phyloP scores from a whole-genome alignment of 2,329 filamentous ascomycete species.

The Purpureocillium lavendulum region DNA sequence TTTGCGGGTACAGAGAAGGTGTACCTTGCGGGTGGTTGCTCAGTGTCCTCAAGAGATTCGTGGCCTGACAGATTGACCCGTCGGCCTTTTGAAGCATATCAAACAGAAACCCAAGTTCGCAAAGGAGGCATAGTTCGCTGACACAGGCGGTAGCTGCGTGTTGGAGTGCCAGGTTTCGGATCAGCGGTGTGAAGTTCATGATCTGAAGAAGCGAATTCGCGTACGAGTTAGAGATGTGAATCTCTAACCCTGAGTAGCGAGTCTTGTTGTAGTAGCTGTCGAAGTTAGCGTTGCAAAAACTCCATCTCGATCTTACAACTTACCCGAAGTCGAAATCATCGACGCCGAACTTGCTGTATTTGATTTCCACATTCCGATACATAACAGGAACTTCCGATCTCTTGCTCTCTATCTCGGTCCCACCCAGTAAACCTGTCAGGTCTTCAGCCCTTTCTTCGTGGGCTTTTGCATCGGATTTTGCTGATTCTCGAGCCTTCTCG shows the following conservation, averaged over 20 bases:
- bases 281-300: conserved; percentile 10
- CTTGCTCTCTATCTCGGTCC: conserved; percentile 62
- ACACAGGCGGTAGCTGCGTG: conserved; percentile 83
- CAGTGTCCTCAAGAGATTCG: conserved; percentile 86
- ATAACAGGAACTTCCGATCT: conserved; percentile 78
- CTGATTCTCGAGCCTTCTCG: conserved; percentile 72
- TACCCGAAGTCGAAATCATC: conserved; percentile 97
- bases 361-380: conserved; percentile 94
- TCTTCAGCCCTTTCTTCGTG: conserved; percentile 44
- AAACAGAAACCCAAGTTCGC: conserved; percentile 90
- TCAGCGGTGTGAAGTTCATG: conserved; percentile 79
- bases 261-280: conserved; percentile 89
- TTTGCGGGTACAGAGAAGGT: conserved; percentile 9
- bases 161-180: conserved; percentile 80
- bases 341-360: conserved; percentile 98
- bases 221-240: conserved; percentile 94
- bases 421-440: conserved; percentile 55
- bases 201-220: conserved; percentile 88
- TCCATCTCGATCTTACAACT: conserved; percentile 18
- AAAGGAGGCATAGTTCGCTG: conserved; percentile 76
- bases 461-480: conserved; percentile 32
- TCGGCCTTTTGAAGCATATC: conserved; percentile 97
- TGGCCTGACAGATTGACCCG: conserved; percentile 90
- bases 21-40: conserved; percentile 70
- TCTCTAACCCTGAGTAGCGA: conserved; percentile 83